Base-by-base conservation (phyloP, 805 yeast genomes). In the Lipomyces yamanashiensis region DNA sequence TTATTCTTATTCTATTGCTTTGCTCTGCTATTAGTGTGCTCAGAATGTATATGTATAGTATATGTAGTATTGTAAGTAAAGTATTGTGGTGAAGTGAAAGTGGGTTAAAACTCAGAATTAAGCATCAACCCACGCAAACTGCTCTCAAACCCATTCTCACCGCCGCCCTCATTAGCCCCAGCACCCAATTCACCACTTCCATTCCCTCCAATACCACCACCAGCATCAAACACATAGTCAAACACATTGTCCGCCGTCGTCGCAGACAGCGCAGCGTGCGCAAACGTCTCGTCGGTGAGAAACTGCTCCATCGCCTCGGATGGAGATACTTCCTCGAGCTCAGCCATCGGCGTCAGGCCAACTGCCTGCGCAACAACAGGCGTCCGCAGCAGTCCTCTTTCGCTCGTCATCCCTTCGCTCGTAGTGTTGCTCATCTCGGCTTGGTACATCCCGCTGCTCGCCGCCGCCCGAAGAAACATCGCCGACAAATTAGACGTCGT, bases 241-340 rank as follows among this genome's bases (percentile, higher is more conserved):
- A 61, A 63, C 40, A 33, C 40, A 44, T 50, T 60, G 12, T 63
- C 67, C 34, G 45, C 52, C 5, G 57, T 41, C 51, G 45, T 51
- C 37, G 54, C 34, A 8, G 43, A 39, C 39, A 36, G 21, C 58
- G 49, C 49, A 47, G 47, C n/a, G 21, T 39, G 23, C 10, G 41
- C 51, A 19, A 63, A 61, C 23, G 67, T 63, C 34, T 63, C 67
- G 28, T 63, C 67, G 61, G 58, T 63, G 33, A 63, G 44, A 41
- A 63, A 63, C 57, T 61, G 67, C 39, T 68, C 65, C 67, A 63
- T 63, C n/a, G 67, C 67, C 21, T 63, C 62, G 21, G 67, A 68
- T 7, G 67, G 67, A 13, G 67, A 63, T 9, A 36, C 28, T 13
- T 17, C 50, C 10, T 17, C 34, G n/a, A 7, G 50, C 33, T 45